phyloP scores from a whole-genome alignment of 306 rosid genomes.

The Begonia fuchsioides region DNA sequence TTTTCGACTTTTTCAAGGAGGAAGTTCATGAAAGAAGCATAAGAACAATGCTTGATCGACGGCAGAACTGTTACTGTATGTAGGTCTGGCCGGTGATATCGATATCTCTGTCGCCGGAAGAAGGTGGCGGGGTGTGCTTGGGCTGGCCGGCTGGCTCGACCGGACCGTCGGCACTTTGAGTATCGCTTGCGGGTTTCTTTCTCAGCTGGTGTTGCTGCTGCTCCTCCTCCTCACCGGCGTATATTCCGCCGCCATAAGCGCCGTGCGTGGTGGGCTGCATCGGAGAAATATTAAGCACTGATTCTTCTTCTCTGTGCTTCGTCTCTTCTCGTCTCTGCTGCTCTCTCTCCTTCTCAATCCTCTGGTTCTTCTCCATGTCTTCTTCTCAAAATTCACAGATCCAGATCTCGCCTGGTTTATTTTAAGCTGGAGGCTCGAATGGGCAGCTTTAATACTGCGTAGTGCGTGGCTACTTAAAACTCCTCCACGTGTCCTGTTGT shows the following conservation, averaged over 20 bases:
- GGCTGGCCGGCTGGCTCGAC: not conserved
- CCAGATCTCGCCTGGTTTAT: no score
- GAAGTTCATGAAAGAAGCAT: no score
- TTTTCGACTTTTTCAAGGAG: no score
- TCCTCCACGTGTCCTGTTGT: no score
- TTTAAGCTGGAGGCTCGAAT: no score
- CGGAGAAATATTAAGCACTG: not conserved
- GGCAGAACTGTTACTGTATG: constrained; percentile 4
- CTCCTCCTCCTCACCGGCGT: not conserved
- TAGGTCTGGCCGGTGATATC: constrained; percentile 10
- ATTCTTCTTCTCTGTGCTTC: not conserved
- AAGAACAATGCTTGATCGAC: no score
- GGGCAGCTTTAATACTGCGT: no score
- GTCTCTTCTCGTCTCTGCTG: constrained; percentile 1
- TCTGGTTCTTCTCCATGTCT: not conserved
- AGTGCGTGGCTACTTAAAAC: no score
- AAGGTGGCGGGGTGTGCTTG: constrained; percentile 11
- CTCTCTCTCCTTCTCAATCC: not conserved
- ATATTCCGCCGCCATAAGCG: not conserved
- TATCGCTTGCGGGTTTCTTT: constrained; percentile 2
- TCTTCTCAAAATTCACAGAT: no score
- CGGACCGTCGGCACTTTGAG: constrained; percentile 7
- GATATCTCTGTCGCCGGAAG: constrained; percentile 9
- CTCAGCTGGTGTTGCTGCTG: not conserved
- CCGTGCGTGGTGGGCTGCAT: not conserved